Evolutionary conservation across 2,329 filamentous ascomycete genomes (phyloP), one percentile per base, ranked within the genome.

Genomic region (Zymoseptoria crescenta): DNA sequence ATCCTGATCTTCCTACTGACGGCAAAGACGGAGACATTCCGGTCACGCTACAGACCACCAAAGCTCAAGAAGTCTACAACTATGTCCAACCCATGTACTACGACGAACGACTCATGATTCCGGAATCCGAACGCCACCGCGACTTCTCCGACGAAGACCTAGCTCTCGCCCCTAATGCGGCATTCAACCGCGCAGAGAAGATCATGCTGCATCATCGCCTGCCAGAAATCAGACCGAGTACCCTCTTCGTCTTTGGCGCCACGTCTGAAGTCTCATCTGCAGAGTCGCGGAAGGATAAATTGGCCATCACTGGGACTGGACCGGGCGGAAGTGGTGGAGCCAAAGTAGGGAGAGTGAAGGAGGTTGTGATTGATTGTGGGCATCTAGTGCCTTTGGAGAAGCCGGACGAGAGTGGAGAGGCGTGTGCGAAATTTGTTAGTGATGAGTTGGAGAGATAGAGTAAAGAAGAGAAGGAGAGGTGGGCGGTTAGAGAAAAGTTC

Each of bases 381-480:
- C 91, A 96, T 72, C 73, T 96, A 41, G 82, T 96, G 29, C 87
- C 91, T 0, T 88, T 95, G 82, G 90, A 96, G 74, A 81, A 82
- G 51, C 87, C 88, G 0, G 75, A 68, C 3, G 79, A 83, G 66
- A 87, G 86, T 62, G 91, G 89, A 2, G 76, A 80, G n/a, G 67
- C 20, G 16, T 52, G 51, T 28, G 19, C 51, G 8, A 29, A 4
- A 10, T 52, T 52, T 27, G 51, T 52, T 24, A 29, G 28, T 10
- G 21, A n/a, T 29, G 51, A 52, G 24, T 24, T 52, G 24, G 24
- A n/a, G 6, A 52, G 51, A 13, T 54, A 20, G 24, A 16, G 13
- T 10, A 19, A 6, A 6, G 57, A 56, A 28, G 57, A 59, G 20
- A 27, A 35, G 27, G 52, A 58, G 21, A 30, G 56, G 28, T 30